These are phyloP conservation scores for Ailanthus altissimus DNA, from an alignment of 345 rosid species.

Conservation along the genomic window DNA sequence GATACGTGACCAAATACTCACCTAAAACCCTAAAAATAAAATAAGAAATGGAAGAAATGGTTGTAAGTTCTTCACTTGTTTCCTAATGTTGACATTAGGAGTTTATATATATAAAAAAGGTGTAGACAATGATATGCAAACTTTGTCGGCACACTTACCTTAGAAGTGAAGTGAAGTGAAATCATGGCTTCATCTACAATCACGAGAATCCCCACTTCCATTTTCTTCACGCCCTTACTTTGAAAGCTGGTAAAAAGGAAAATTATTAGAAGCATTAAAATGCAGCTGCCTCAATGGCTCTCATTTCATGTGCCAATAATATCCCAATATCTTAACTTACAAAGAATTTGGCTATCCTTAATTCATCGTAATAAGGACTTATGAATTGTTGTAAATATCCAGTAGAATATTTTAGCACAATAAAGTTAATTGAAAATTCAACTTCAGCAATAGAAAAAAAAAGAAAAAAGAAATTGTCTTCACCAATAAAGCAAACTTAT, in stretches of 20 bases:
- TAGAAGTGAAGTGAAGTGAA: conserved; percentile 56
- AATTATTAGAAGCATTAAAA: too few relatives aligned
- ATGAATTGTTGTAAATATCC: too few relatives aligned
- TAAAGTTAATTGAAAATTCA: too few relatives aligned
- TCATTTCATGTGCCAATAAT: too few relatives aligned
- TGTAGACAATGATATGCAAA: conserved; percentile 49
- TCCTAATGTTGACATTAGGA: neutral
- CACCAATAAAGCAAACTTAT: neutral
- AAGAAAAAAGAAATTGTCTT: too few relatives aligned
- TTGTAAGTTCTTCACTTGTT: neutral
- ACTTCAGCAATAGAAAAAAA: too few relatives aligned
- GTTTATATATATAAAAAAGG: neutral
- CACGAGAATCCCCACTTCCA: neutral
- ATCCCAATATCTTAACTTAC: too few relatives aligned
- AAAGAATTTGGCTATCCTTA: too few relatives aligned
- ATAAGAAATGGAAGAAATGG: neutral
- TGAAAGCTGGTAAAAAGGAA: too few relatives aligned
- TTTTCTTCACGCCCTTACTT: neutral
- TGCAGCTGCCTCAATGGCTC: too few relatives aligned
- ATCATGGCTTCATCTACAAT: conserved; percentile 30
- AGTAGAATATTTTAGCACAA: too few relatives aligned
- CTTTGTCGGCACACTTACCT: conserved; percentile 54
- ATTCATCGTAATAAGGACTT: too few relatives aligned
- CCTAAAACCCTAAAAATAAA: conserved; percentile 17
- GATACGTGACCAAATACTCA: conserved; percentile 40